Percentiles rank a stretch among this genome's conserved stretches.
phyloP scores from a whole-genome alignment of 1,284 basidiomycete genomes.

The Ganoderma boninense region DNA sequence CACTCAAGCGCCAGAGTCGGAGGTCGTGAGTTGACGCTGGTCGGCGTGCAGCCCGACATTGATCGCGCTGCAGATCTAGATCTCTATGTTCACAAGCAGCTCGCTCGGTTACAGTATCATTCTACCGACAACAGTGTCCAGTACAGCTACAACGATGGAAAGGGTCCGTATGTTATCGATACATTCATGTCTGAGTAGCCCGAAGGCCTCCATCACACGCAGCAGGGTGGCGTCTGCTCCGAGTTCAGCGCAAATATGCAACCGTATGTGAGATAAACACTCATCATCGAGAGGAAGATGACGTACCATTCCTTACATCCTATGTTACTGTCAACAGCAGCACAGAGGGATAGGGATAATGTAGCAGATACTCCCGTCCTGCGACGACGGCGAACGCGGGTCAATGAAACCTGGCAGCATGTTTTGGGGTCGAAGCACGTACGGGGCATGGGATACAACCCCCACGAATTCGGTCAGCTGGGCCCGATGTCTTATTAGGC shows the following conservation, averaged over 20 bases:
- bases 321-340: constrained; percentile 13
- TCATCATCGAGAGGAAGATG: neutral
- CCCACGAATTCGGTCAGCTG: constrained; percentile 26
- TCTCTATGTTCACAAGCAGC: no score
- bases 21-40: no score
- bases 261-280: neutral
- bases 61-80: no score
- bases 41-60: no score
- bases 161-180: neutral
- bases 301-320: neutral
- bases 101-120: no score
- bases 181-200: neutral
- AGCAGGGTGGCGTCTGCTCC: no score
- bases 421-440: neutral
- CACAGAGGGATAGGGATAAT: constrained; percentile 32
- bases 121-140: no score
- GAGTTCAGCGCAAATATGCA: no score
- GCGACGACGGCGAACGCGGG: neutral
- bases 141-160: neutral
- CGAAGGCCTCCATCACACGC: no score
- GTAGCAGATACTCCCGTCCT: constrained; percentile 31
- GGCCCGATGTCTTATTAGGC: neutral
- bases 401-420: neutral
- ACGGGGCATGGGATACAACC: constrained; percentile 33
- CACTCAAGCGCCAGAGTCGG: no score